A percentile compares a stretch with the other conserved stretches of the same genome.
phyloP scores from a whole-genome alignment of 2,329 filamentous ascomycete species.

The Pseudopyricularia cyperi region DNA sequence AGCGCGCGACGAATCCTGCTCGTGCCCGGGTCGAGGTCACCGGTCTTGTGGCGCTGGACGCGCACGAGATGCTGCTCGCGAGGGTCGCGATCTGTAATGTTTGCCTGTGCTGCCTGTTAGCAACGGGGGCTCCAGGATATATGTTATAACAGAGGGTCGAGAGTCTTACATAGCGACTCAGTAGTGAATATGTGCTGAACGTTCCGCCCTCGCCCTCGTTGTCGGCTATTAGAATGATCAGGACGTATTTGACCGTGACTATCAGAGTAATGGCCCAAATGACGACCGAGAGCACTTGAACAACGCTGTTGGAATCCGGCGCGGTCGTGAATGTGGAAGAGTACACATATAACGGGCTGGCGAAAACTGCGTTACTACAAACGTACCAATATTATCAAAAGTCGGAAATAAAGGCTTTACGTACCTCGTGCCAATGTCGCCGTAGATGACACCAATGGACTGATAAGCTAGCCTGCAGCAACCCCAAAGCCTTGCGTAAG shows the following conservation, averaged over 20 bases:
- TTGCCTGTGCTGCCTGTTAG: constrained; percentile 18
- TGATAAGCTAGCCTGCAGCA: constrained; percentile 45
- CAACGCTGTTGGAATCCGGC: constrained; percentile 39
- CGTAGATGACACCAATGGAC: constrained; percentile 54
- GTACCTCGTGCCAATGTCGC: constrained; percentile 45
- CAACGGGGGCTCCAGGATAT: neutral
- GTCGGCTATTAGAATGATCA: constrained; percentile 50
- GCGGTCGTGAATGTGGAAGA: constrained; percentile 48
- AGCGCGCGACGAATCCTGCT: constrained; percentile 39
- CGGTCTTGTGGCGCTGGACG: constrained; percentile 42
- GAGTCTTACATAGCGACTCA: constrained; percentile 36
- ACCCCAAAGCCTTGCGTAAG: neutral
- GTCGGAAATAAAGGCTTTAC: neutral
- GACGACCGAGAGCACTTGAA: constrained; percentile 52
- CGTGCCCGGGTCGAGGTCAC: constrained; percentile 38
- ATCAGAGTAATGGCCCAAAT: constrained; percentile 57
- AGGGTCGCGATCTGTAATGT: constrained; percentile 50
- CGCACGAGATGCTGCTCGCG: constrained; percentile 39
- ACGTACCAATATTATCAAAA: neutral
- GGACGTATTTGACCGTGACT: constrained; percentile 54
- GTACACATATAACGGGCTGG: constrained; percentile 54
- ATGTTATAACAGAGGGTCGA: neutral
- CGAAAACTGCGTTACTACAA: neutral
- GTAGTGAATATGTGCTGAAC: constrained; percentile 51
- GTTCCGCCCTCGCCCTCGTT: constrained; percentile 59